A percentile compares a stretch with the other conserved stretches of the same genome.
phyloP scores from a whole-genome alignment of 176 grass and related monocot genomes.

The Ensete glaucum region DNA sequence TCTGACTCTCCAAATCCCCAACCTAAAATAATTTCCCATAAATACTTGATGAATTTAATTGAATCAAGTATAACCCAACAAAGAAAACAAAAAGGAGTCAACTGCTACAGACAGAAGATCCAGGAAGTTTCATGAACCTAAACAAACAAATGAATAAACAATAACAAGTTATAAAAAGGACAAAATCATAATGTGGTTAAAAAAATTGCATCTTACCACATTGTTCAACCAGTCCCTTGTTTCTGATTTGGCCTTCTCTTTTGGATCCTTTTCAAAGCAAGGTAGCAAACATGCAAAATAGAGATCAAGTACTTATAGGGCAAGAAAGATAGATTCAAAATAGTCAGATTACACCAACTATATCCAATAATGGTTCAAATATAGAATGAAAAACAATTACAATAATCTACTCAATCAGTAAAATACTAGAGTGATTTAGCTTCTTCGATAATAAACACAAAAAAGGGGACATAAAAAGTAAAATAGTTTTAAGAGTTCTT shows the following conservation, averaged over 20 bases:
- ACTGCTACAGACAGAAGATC: neutral
- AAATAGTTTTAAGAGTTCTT: too few species aligned
- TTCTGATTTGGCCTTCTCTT: slow-evolving; percentile 96
- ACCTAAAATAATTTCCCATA: slow-evolving; percentile 45
- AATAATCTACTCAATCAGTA: too few species aligned
- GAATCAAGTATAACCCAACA: neutral
- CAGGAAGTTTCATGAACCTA: neutral
- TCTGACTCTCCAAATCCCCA: slow-evolving; percentile 89
- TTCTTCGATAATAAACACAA: too few species aligned
- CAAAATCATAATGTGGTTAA: neutral
- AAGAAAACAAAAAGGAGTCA: slow-evolving; percentile 20
- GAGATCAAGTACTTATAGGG: slow-evolving; percentile 6
- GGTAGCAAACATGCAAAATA: neutral
- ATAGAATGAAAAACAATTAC: neutral
- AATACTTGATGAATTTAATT: neutral
- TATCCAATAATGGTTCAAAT: neutral
- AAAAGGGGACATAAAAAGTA: too few species aligned
- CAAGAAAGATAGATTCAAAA: neutral
- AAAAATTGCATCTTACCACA: slow-evolving; percentile 53
- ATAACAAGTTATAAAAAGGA: neutral
- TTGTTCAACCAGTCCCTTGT: slow-evolving; percentile 97
- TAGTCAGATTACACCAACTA: neutral
- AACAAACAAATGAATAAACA: neutral
- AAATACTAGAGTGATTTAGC: too few species aligned
- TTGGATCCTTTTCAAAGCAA: slow-evolving; percentile 52